Conservation (phyloP, 1,284 basidiomycete species). For the Dichomitus squalens region DNA sequence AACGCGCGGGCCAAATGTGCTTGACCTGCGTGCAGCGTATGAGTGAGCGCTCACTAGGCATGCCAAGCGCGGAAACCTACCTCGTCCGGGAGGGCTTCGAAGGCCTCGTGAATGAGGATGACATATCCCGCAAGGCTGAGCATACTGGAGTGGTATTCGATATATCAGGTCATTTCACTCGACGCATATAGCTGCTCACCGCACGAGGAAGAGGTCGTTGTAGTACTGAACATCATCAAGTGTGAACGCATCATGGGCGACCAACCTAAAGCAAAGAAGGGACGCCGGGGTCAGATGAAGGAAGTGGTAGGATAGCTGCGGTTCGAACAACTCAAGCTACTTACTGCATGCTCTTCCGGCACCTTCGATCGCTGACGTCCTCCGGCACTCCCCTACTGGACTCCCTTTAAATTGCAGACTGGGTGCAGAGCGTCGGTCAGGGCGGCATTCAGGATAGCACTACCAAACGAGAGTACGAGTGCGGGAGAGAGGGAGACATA, state of each 20-base stretch:
- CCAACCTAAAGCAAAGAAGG: not conserved
- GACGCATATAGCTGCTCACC: conserved; percentile 7
- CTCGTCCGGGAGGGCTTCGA: conserved; percentile 18
- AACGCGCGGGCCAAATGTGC: conserved; percentile 24
- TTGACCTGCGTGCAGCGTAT: conserved; percentile 2
- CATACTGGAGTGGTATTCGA: not conserved
- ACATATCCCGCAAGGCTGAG: conserved; percentile 15
- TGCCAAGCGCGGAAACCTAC: not conserved
- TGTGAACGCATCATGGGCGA: conserved; percentile 8
- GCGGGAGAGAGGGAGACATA: not conserved
- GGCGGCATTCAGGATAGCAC: not conserved
- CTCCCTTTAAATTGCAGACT: not conserved
- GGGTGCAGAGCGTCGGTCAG: not conserved
- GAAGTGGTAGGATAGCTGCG: not conserved
- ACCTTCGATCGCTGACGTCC: not conserved
- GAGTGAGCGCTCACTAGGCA: not conserved
- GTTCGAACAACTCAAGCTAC: too few species aligned
- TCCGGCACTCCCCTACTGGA: too few species aligned
- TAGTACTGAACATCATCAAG: conserved; percentile 17
- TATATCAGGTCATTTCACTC: not conserved
- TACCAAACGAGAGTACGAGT: too few species aligned
- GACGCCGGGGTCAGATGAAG: not conserved
- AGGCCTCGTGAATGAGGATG: conserved; percentile 17
- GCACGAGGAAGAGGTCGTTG: conserved; percentile 11
- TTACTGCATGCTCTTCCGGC: not conserved